Evolutionary conservation across 495 filamentous ascomycete genomes (phyloP), one percentile per base, ranked within the genome.

Genomic region (Xylaria longipes): DNA sequence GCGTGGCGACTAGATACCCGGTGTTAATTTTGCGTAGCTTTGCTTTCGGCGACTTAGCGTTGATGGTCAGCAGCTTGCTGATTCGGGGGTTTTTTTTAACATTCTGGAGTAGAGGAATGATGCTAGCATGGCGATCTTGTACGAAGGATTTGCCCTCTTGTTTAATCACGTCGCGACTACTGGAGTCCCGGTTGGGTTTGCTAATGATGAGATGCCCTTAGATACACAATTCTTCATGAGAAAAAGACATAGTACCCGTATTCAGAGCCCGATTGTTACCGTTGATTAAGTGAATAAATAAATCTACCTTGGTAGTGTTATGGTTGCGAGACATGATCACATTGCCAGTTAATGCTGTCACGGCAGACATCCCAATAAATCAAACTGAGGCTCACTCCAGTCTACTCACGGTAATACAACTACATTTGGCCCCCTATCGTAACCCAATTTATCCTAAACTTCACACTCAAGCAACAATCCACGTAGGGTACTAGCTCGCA

Each of bases 1-100:
- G 52, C 71, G 78, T 27, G 75, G 71, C 41, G 76, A 79, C 22
- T 78, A 37, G 73, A 67, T 25, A 45, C 20, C 17, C 45, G 48
- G 39, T 9, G 9, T 60, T 25, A 4, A 31, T 29, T 58, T 46
- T 33, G 17, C 25, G 54, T 15, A 15, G 39, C 56, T 60, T 56
- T 56, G 52, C 56, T 61, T 61, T 69, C 41, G n/a, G 54, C n/a
- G 54, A 60, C 35, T 25, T 33, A 27, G 8, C 1, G 4, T 58
- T 46, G 41, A 69, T 6, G 25, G 20, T 37, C 5, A 27, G 43
- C 27, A 37, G 37, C 45, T 69, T 33, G 43, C 57, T 62, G 14
- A 20, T 58, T 14, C n/a, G 17, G 46, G n/a, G n/a, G 9, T 3
- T 5, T 29, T 14, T 56, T 61, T 69, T 37, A 27, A 63, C 15